Percentiles rank a stretch among this genome's conserved stretches.
phyloP scores from a whole-genome alignment of 1,284 basidiomycete genomes.

The Cutaneotrichosporon sp. region DNA sequence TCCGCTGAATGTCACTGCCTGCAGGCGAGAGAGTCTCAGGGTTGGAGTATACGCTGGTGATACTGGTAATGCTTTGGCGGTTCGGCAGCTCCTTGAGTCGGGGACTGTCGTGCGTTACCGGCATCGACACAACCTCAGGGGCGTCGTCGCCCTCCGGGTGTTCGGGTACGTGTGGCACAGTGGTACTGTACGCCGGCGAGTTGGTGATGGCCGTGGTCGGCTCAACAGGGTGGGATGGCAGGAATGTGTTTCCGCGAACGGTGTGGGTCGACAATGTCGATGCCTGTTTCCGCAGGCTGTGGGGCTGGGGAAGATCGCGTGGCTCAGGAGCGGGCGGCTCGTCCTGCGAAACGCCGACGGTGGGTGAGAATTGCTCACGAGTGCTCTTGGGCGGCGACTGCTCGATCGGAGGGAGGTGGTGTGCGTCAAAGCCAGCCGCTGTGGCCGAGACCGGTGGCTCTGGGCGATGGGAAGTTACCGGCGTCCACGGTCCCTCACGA shows the following conservation, averaged over 20 bases:
- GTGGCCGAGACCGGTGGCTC: conserved; percentile 1
- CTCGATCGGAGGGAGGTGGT: conserved; percentile 17
- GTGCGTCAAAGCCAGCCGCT: conserved; percentile 4
- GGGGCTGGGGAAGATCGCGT: not conserved
- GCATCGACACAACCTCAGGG: not conserved
- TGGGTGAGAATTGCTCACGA: not conserved
- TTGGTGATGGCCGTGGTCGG: conserved; percentile 13
- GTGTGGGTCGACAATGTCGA: conserved; percentile 10
- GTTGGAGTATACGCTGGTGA: conserved; percentile 5
- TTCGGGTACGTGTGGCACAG: not conserved
- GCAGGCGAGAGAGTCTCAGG: not conserved
- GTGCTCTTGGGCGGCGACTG: conserved; percentile 12
- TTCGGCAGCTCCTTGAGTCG: not conserved
- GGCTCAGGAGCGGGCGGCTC: not conserved
- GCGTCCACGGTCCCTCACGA: conserved; percentile 1
- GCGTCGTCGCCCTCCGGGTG: not conserved
- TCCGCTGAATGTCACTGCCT: conserved; percentile 12
- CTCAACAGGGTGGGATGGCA: conserved; percentile 12
- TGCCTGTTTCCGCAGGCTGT: conserved; percentile 10
- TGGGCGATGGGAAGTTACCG: not conserved
- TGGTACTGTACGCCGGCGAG: conserved; percentile 10
- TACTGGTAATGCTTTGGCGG: conserved; percentile 4
- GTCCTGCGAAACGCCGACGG: not conserved
- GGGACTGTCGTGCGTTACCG: not conserved
- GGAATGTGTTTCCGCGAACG: conserved; percentile 11